Base-by-base conservation (phyloP, 2,329 filamentous ascomycete species). In the Hypoxylon sp. region DNA sequence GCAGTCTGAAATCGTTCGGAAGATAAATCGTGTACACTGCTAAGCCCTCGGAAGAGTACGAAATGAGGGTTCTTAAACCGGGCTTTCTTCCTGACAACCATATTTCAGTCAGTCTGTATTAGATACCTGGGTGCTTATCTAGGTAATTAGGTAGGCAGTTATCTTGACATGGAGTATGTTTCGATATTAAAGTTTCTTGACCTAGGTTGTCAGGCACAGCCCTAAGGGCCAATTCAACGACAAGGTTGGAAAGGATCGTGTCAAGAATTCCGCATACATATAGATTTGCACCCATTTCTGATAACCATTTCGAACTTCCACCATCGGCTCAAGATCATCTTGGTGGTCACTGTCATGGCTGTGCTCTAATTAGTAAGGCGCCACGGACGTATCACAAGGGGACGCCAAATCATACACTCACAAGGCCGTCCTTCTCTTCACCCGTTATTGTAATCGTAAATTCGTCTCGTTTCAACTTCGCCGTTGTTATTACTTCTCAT, bases 381-480 rank as follows among this genome's bases (percentile, higher is more conserved):
- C 14, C n/a, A 13, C 2, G 37, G 13, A 39, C 3, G 37, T 29
- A 48, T 48, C n/a, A 14, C 3, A 3, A 14, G 14, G 19, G 19
- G 22, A 14, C 3, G 4, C 22, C 14, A 24, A 6, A 14, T 33
- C 5, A 39, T 39, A 26, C 8, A 51, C 47, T 14, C 24, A 24
- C 26, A 9, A n/a, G 13, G 24, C n/a, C 19, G n/a, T 8, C 10
- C 6, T 26, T 29, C 26, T 13, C 19, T 37, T 37, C 31, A 10
- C 35, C 19, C 10, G 19, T 19, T 14, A 53, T 33, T 17, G 50
- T 58, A 11, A 63, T 29, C 11, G 47, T 52, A 22, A 57, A 66
- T 11, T 22, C n/a, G 29, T 66, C 58, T 22, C 44, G 24, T 29
- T 47, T 57, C 22, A 66, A 53, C 63, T 66, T 57, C 19, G 26